Evolutionary conservation across 2,329 filamentous ascomycete genomes (phyloP), one percentile per base, ranked within the genome.

Genomic region (Venturia carpophila): DNA sequence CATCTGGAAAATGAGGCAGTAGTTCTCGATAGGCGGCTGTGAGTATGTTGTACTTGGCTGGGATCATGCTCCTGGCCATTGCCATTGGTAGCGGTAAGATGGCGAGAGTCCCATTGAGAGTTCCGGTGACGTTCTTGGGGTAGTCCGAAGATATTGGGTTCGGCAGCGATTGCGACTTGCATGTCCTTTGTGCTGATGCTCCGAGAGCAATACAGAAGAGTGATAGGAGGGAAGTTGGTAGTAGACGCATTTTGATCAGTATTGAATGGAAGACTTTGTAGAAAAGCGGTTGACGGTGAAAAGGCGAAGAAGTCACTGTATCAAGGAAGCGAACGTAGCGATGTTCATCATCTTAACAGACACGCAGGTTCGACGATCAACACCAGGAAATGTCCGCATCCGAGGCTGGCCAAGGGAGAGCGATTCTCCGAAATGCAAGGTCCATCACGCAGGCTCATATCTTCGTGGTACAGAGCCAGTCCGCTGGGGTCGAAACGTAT

Each of bases 81-180:
- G 71, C 67, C 34, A 83, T 71, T 0, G 81, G 71, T 39, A 85
- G 83, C 1, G 82, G 82, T 2, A 85, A 71, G 45, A 84, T 75
- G 24, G 77, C 74, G 0, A 83, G 72, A 0, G 83, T 84, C 56
- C 78, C 80, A 70, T 85, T 85, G 30, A 84, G 71, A 0, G 80
- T 80, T 3, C 82, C 83, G 0, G 81, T 84, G 15, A 79, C 76
- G 37, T 78, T 75, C 39, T 75, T 73, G 1, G 80, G 80, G 66
- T 81, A 83, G 24, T 75, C 65, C 5, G 75, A 71, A 2, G 77
- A 77, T 67, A 84, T 78, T 5, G 80, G 79, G 66, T 85, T 84
- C n/a, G 79, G 76, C 65, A 71, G 71, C 58, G 73, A 72, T 43
- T 71, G 49, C 5, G 70, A 70, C 19, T 69, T 68, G 65, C 74